Base-by-base conservation (phyloP, 1,284 basidiomycete genomes). In the Volvariella surrecta region DNA sequence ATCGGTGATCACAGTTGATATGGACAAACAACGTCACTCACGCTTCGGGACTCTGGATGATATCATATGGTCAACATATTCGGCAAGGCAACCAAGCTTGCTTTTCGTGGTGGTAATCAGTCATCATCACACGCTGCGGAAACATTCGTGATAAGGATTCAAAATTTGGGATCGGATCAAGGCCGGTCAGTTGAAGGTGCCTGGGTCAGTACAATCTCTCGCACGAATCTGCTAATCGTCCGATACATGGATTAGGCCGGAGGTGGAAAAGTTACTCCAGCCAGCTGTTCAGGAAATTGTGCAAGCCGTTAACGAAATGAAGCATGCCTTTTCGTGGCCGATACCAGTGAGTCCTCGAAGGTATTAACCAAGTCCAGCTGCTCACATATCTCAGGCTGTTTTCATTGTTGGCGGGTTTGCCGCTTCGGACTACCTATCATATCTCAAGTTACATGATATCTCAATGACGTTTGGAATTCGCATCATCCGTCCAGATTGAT, bases 401-500 rank as follows among this genome's bases (percentile, higher is more conserved):
- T 43, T 37, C 41, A 17, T 43, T 0, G 42, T 37, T 19, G 42
- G 42, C 24, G 34, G 42, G 19, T 43, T 43, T 21, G 42, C 42
- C 19, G 42, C 42, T 7, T 43, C 64, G 42, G 65, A 68, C 13
- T 70, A 59, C 55, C 50, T 70, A 16, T 70, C 61, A 47, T 28
- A n/a, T n/a, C 43, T 50, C 0, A 51, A 54, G 31, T 58, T 71
- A 2, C 58, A 58, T 35, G 48, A 44, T 39, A 47, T 54, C 24
- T 51, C 67, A 11, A 52, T 52, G 1, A 18, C 43, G 2, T 39
- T 52, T 0, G 58, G 59, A 19, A 42, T 69, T 20, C 50, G 37
- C 18, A 45, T 68, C 11, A 58, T 56, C 37, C 53, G 67, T n/a
- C 67, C 68, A 1, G 64, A 69, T 44, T 60, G 58, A 24, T 59